Percentiles rank a stretch among this genome's conserved stretches.
Evolutionary conservation across 2,329 filamentous ascomycete genomes (phyloP).

Genomic region (Penicillium vulpinum): DNA sequence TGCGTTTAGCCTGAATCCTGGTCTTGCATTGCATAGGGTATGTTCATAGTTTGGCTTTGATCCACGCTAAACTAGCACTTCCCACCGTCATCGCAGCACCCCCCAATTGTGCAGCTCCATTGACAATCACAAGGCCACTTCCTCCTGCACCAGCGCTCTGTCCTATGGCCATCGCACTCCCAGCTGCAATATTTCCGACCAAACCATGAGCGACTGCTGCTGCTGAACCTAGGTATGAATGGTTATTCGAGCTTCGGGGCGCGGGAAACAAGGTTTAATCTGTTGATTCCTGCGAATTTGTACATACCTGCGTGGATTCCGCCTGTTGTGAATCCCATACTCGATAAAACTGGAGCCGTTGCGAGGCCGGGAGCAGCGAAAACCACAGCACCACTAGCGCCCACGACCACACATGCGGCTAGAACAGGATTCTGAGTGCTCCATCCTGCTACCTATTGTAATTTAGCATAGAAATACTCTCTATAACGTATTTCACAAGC

Average conservation of each 20-base stretch:
- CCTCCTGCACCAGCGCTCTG: constrained; percentile 13
- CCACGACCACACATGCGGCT: not conserved
- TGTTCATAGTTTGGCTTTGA: constrained; percentile 3
- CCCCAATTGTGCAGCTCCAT: constrained; percentile 6
- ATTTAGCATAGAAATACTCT: too few species aligned
- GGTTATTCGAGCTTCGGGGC: constrained; percentile 3
- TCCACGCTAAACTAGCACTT: constrained; percentile 9
- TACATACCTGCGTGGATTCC: constrained; percentile 14
- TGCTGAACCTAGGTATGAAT: not conserved
- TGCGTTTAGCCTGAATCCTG: too few species aligned
- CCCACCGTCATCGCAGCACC: constrained; percentile 7
- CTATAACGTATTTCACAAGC: too few species aligned
- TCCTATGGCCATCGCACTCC: constrained; percentile 7
- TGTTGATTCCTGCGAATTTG: not conserved
- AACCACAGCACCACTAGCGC: constrained; percentile 1
- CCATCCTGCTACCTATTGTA: constrained; percentile 7
- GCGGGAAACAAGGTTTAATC: not conserved
- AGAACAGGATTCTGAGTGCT: constrained; percentile 1
- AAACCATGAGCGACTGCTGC: not conserved
- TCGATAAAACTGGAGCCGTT: constrained; percentile 7
- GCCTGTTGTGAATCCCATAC: constrained; percentile 3
- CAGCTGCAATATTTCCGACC: constrained; percentile 10
- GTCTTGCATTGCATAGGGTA: too few species aligned
- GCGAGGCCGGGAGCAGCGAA: constrained; percentile 6
- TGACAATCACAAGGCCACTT: constrained; percentile 8